Evolutionary conservation across 1,284 basidiomycete species (phyloP).

Genomic region (Cryptococcus sp.): DNA sequence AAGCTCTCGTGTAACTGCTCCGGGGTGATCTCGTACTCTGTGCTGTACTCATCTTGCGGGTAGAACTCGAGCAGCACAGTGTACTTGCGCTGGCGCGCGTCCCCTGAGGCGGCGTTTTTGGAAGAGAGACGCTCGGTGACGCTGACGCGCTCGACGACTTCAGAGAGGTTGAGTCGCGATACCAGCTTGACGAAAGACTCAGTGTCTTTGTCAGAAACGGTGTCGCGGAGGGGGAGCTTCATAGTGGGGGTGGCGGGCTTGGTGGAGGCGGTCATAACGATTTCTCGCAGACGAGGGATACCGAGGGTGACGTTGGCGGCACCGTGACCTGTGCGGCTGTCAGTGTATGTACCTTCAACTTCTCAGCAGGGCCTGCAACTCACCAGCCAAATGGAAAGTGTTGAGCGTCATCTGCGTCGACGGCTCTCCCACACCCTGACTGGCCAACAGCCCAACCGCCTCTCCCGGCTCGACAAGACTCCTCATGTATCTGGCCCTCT

Average conservation of each 20-base stretch:
- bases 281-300: conserved; percentile 97
- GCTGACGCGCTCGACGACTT: conserved; percentile 78
- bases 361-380: conserved; percentile 25
- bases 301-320: conserved; percentile 99
- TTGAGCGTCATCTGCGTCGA: conserved; percentile 99
- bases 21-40: conserved; percentile 78
- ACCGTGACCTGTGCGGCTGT: conserved; percentile 70
- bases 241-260: conserved; percentile 99
- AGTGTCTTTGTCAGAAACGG: conserved; percentile 59
- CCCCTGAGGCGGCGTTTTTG: conserved; percentile 57
- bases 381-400: conserved; percentile 98
- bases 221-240: conserved; percentile 69
- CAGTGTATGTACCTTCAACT: neutral
- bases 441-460: conserved; percentile 94
- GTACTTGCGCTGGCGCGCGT: conserved; percentile 71
- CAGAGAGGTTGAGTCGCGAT: conserved; percentile 79
- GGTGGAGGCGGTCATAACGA: conserved; percentile 97
- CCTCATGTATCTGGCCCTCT: conserved; percentile 87
- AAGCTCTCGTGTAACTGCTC: conserved; percentile 73
- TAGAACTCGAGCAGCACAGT: conserved; percentile 81
- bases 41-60: conserved; percentile 75
- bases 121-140: conserved; percentile 76
- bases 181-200: conserved; percentile 86
- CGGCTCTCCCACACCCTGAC: conserved; percentile 97
- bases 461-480: conserved; percentile 96